These are phyloP conservation scores for Balamuthia mandrillaris DNA, from an alignment of 208 protist species.

Conservation along the genomic window DNA sequence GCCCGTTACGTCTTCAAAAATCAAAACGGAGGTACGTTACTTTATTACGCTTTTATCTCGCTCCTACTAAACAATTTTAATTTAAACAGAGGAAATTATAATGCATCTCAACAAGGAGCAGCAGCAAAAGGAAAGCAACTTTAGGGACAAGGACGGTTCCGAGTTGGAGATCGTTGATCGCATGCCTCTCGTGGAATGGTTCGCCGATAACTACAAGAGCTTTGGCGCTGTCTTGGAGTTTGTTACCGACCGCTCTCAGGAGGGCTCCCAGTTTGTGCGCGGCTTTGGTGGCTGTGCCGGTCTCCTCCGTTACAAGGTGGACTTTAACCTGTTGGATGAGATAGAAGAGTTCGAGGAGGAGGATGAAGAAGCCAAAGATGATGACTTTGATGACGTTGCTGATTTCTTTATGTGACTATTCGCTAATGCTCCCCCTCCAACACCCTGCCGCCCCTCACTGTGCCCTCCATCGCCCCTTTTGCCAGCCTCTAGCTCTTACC, in stretches of 20 bases:
- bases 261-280: constrained; percentile 95
- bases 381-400: background rate
- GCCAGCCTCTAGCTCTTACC: too few relatives aligned
- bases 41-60: background rate
- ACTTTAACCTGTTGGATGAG: background rate
- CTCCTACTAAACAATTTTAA: background rate
- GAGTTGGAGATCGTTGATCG: constrained; percentile 82
- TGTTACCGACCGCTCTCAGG: constrained; percentile 84
- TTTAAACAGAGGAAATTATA: constrained; percentile 32
- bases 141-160: constrained; percentile 57
- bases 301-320: background rate
- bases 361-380: background rate
- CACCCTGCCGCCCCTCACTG: too few relatives aligned
- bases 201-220: constrained; percentile 96
- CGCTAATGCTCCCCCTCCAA: too few relatives aligned
- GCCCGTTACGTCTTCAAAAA: constrained; percentile 85
- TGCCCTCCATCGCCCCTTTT: too few relatives aligned
- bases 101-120: constrained; percentile 57
- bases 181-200: constrained; percentile 95
- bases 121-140: constrained; percentile 35
- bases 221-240: constrained; percentile 89
- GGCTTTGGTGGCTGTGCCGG: constrained; percentile 93
- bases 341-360: background rate
- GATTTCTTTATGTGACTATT: too few relatives aligned
- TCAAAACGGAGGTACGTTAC: constrained; percentile 22